Evolutionary conservation across 2,329 filamentous ascomycete species (phyloP).

Genomic region (Botryotinia globosa): DNA sequence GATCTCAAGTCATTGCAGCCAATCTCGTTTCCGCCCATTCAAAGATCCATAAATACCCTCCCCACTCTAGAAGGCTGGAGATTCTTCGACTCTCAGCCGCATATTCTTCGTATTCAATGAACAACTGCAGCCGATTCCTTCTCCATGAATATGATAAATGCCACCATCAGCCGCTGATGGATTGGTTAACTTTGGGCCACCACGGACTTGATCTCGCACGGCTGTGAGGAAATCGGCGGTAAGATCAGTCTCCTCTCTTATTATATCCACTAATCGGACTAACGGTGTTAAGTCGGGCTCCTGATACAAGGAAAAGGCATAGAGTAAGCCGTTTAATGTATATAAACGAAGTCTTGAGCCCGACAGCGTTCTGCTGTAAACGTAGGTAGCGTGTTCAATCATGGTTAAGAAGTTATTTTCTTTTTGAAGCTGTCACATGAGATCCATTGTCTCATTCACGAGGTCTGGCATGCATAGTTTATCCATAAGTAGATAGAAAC

Average conservation of each 20-base stretch:
- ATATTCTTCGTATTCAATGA: neutral
- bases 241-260: neutral
- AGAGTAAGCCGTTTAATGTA: neutral
- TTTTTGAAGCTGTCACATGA: neutral
- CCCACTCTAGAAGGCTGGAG: neutral
- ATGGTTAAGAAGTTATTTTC: neutral
- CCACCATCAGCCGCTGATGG: neutral
- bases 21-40: neutral
- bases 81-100: neutral
- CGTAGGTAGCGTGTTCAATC: neutral
- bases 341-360: neutral
- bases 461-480: neutral
- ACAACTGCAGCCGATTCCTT: neutral
- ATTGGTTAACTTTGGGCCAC: neutral
- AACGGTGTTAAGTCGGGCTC: neutral
- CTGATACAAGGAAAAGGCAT: neutral
- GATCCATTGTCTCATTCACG: slow-evolving; percentile 7
- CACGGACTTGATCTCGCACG: neutral
- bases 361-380: neutral
- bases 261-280: fast-evolving
- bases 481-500: neutral
- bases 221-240: neutral
- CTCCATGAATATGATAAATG: neutral
- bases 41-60: neutral
- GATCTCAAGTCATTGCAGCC: neutral